Evolutionary conservation across 176 grass and related monocot genomes (phyloP), one percentile per base, ranked within the genome.

Genomic region (Avena atlantica): DNA sequence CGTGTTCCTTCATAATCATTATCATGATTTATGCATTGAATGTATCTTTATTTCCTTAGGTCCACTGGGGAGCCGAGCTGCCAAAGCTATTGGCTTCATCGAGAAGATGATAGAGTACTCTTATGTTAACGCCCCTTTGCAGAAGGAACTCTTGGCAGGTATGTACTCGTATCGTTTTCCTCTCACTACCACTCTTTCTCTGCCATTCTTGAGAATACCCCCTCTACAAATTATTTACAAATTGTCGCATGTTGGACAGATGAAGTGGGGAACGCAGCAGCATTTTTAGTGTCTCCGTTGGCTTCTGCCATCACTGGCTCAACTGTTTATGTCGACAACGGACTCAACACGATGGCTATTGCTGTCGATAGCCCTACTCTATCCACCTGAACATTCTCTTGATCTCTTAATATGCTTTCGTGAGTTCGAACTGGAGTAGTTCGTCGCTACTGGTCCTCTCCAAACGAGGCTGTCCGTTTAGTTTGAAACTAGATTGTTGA

Each of bases 51-150:
- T 63, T 50, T 89, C 17, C 21, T 50, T 84, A 97, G 95, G 95
- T 60, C 95, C 95, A 58, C n/a, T 95, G 78, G 95, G 95, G 81
- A 97, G 92, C 70, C 88, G 92, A 71, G 95, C 92, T 63, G 95
- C 95, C 20, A 97, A 95, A 81, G 95, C 95, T 56, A 95, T 97
- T 19, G 95, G 95, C 6, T 97, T 97, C 89, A 97, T 93, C 0
- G 93, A 97, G 51, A 97, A 93, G 87, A 97, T 97, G 83, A 95
- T 97, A 6, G 91, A 95, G 14, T 97, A 97, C 80, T 97, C 95
- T 0, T 97, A 90, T 8, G 44, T 82, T 5, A 97, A 97, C 21
- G 95, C 92, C 47, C 95, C 95, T 3, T 57, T 97, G 84, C 92
- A 93, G 85, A 97, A 97, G 89, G 95, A 97, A 48, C 82, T 97